Base-by-base conservation (phyloP, 2,329 filamentous ascomycete genomes). In the Neonectria punicea region DNA sequence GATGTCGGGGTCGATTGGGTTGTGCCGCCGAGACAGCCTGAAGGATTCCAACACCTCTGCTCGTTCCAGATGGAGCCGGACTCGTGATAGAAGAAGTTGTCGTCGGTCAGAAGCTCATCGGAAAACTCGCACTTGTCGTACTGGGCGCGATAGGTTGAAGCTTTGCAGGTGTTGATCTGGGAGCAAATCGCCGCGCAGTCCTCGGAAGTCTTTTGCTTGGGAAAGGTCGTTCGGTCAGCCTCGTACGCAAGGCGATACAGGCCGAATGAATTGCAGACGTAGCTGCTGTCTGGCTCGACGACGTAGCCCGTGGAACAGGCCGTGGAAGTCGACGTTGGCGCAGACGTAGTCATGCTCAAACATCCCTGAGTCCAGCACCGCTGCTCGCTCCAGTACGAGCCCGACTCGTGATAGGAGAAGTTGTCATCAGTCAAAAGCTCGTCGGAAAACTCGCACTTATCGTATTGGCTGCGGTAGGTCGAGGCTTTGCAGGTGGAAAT, bases 121-220 rank as follows among this genome's bases (percentile, higher is more conserved):
- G 36, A 54, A 18, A 54, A 54, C 36, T 54, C 51, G 18, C 51
- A 54, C 20, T 20, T 54, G 4, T 43, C 51, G n/a, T 54, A 54
- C 51, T 54, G 34, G 34, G 13, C 5, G 13, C 51, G 51, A 11
- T 54, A 54, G 13, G 51, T 43, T 4, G 51, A 54, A 14, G 51
- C 51, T 6, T 41, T 54, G 20, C 51, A 54, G 13, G 34, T 43
- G 34, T 20, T 54, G 30, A 54, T 54, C 20, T 54, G 51, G 13
- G 51, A 41, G 51, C 51, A 54, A 18, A 54, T 54, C 18, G 18
- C 16, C 1, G 51, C 51, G 11, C 51, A 43, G 36, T 54, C 51
- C 16, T 54, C 51, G 1, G 51, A 41, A 14, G 51, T 25, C 36
- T 54, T 54, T 11, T 54, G 51, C 34, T 54, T 54, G 32, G 51